Evolutionary conservation across 2,329 filamentous ascomycete species (phyloP), one percentile per base, ranked within the genome.

Genomic region (Fulvia fulva): DNA sequence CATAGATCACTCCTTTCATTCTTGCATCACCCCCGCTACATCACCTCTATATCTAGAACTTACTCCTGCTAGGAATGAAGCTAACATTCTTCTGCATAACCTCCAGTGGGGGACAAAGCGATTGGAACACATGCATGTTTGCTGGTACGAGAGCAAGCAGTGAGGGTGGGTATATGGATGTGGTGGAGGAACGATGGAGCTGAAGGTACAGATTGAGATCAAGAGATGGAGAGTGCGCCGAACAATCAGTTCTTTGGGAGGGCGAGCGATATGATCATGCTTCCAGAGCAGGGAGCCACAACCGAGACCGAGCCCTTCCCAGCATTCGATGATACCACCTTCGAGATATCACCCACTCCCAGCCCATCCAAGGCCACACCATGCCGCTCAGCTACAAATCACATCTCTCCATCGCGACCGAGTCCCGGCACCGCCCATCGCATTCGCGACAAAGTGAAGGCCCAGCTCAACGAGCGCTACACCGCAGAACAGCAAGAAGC

Each of bases 41-140:
- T n/a, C n/a, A n/a, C n/a, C n/a, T n/a, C n/a, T n/a, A n/a, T n/a
- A n/a, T n/a, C n/a, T n/a, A n/a, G n/a, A n/a, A n/a, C n/a, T n/a
- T n/a, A n/a, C n/a, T n/a, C n/a, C n/a, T n/a, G n/a, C n/a, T n/a
- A n/a, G n/a, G n/a, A n/a, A n/a, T n/a, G n/a, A n/a, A n/a, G n/a
- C n/a, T n/a, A n/a, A n/a, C n/a, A n/a, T n/a, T n/a, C n/a, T n/a
- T n/a, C n/a, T n/a, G n/a, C n/a, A n/a, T n/a, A n/a, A n/a, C n/a
- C n/a, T n/a, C n/a, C n/a, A n/a, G n/a, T n/a, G n/a, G 19, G 77
- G 75, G 55, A 74, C 76, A 46, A 67, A 69, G 52, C 63, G 30
- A 34, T 8, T 28, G 25, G 16, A 56, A 60, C 14, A 4, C 12
- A 32, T 25, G 46, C 21, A 51, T n/a, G 50, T 9, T 19, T 43